Evolutionary conservation across 345 rosid species (phyloP).

Genomic region (Hypericum perforatum): DNA sequence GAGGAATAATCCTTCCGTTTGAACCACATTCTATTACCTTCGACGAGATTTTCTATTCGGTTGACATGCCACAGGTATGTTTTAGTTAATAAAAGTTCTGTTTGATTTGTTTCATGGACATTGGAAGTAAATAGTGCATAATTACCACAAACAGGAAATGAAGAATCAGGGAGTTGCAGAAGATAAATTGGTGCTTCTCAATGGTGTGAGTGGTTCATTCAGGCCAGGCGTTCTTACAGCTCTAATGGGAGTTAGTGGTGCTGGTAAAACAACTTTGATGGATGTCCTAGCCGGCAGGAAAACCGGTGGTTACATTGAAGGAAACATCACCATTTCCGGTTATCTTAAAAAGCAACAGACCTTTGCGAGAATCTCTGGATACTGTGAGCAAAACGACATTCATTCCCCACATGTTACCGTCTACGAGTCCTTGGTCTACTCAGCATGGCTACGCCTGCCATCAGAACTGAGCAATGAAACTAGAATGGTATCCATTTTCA

Average conservation of each 20-base stretch:
- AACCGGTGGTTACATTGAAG: slow-evolving; percentile 6
- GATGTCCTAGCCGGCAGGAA: slow-evolving; percentile 5
- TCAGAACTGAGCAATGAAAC: not conserved
- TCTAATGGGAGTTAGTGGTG: slow-evolving; percentile 6
- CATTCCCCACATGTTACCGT: slow-evolving; percentile 4
- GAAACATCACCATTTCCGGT: not conserved
- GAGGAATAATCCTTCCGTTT: slow-evolving; percentile 1
- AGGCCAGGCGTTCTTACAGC: slow-evolving; percentile 4
- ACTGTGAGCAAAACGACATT: slow-evolving; percentile 3
- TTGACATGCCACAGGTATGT: slow-evolving; percentile 4
- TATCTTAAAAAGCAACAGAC: slow-evolving; percentile 1
- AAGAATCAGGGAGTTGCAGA: not conserved
- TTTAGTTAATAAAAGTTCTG: not conserved
- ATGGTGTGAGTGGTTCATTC: not conserved
- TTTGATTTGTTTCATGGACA: not conserved
- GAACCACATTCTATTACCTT: slow-evolving; percentile 1
- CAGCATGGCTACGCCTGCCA: slow-evolving; percentile 2
- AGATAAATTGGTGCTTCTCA: not conserved
- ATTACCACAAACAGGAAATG: not conserved
- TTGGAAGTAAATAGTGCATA: not conserved
- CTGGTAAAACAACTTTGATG: slow-evolving; percentile 3
- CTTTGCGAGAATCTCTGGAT: slow-evolving; percentile 1
- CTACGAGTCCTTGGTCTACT: slow-evolving; percentile 1
- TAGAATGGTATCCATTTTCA: not conserved
- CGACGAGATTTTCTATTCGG: not conserved